A percentile compares a stretch with the other conserved stretches of the same genome.
Conservation (phyloP, 1,139 yeast genomes). For the Yamadazyma taylorii region DNA sequence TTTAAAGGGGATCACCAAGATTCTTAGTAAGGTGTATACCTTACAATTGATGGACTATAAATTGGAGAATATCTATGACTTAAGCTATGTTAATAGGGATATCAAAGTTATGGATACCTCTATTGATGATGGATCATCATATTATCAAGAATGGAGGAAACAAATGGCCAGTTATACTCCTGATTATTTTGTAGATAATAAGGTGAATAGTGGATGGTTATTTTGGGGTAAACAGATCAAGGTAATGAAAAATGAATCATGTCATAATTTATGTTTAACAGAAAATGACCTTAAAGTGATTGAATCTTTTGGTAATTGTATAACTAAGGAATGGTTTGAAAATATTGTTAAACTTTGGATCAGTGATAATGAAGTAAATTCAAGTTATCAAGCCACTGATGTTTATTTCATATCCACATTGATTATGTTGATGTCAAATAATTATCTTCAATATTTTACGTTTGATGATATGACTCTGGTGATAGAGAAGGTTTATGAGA, state of each 20-base stretch:
- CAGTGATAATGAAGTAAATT: slow-evolving; percentile 62
- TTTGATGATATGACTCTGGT: slow-evolving; percentile 51
- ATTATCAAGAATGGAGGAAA: slow-evolving; percentile 41
- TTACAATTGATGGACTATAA: slow-evolving; percentile 59
- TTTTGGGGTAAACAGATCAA: slow-evolving; percentile 68
- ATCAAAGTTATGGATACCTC: slow-evolving; percentile 44
- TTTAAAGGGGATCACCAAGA: slow-evolving; percentile 58
- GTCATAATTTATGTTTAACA: slow-evolving; percentile 20
- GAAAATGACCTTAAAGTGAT: slow-evolving; percentile 43
- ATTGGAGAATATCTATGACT: slow-evolving; percentile 44
- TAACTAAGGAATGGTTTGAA: slow-evolving; percentile 61
- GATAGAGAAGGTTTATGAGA: slow-evolving; percentile 51
- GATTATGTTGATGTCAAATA: slow-evolving; percentile 45
- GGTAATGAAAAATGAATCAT: slow-evolving; percentile 40
- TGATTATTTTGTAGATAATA: slow-evolving; percentile 56
- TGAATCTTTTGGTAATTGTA: slow-evolving; percentile 39
- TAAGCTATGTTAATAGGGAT: slow-evolving; percentile 40
- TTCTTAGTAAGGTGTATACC: slow-evolving; percentile 52
- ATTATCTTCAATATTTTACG: slow-evolving; percentile 30
- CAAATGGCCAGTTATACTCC: slow-evolving; percentile 58
- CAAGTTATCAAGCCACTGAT: slow-evolving; percentile 62
- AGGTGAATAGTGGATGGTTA: slow-evolving; percentile 66
- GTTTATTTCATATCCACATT: slow-evolving; percentile 53
- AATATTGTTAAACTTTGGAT: slow-evolving; percentile 55
- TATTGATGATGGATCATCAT: slow-evolving; percentile 31